Percentiles rank a stretch among this genome's conserved stretches.
Conservation (phyloP, 768 basidiomycete species). For the Termitomyces sp. region DNA sequence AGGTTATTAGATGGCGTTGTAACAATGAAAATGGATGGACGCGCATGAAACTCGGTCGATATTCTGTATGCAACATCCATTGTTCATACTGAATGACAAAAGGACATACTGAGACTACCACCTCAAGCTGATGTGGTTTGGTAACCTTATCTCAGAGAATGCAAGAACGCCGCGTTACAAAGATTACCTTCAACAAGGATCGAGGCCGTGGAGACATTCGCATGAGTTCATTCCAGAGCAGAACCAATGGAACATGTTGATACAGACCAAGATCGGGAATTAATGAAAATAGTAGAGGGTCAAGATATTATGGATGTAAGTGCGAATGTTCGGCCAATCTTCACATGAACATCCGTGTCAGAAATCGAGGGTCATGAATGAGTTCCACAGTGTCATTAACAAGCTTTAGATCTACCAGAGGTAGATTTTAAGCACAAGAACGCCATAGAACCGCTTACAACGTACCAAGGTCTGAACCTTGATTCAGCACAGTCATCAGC, state of each 20-base stretch:
- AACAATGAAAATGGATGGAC: too few relatives aligned
- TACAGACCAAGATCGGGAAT: not conserved
- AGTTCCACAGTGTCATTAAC: constrained; percentile 59
- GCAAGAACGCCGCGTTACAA: not conserved
- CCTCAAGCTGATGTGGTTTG: not conserved
- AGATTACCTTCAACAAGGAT: not conserved
- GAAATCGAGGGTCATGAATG: constrained; percentile 55
- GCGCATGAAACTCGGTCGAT: too few relatives aligned
- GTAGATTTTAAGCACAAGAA: constrained; percentile 1
- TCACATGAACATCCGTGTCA: constrained; percentile 38
- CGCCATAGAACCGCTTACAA: not conserved
- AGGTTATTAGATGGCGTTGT: too few relatives aligned
- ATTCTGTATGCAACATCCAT: not conserved
- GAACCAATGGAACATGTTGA: not conserved
- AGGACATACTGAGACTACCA: not conserved
- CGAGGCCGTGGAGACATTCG: not conserved
- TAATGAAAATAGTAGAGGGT: too few relatives aligned
- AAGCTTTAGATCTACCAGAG: constrained; percentile 45
- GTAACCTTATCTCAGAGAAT: not conserved
- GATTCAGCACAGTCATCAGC: constrained; percentile 45
- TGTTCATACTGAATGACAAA: not conserved
- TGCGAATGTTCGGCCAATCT: not conserved
- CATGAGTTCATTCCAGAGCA: not conserved
- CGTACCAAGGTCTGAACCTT: constrained; percentile 64
- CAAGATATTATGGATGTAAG: not conserved